Base-by-base conservation (phyloP, 2,329 filamentous ascomycete genomes). In the Leptoxyphium fumago region DNA sequence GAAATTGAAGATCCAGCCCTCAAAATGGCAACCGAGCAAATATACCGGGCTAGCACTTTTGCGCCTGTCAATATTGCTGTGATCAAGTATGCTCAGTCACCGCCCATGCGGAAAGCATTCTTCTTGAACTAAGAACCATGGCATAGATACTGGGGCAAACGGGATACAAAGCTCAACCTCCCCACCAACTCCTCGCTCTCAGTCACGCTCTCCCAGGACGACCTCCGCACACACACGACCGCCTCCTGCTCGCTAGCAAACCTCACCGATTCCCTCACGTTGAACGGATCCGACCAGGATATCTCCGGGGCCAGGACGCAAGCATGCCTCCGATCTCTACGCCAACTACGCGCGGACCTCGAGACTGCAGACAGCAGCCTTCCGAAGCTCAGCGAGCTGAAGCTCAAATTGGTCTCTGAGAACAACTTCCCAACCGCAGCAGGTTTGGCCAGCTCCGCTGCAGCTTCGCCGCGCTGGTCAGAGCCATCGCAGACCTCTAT, bases 371-470 rank as follows among this genome's bases (percentile, higher is more conserved):
- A 94, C 61, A 55, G 78, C 0, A 78, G 77, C 17, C 74, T 94
- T n/a, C 86, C 89, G 38, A 85, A 84, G 64, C 78, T 98, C 45
- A 84, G 86, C 10, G 61, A 72, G 42, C 72, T 83, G 57, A 78
- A 84, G 29, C 77, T 98, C 48, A 83, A 81, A 55, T 81, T 98
- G 52, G 87, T 95, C 45, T 91, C 84, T 45, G 84, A 91, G 70
- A 98, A 98, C 75, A 98, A 98, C 74, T 98, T 98, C 74, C 91
- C 91, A 50, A 98, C 91, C 2, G 91, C 91, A 21, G 91, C 91
- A 4, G 91, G 91, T 6, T 78, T 98, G 26, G 76, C 76, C 36
- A 73, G 70, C 52, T 72, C 70, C 17, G 77, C 76, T n/a, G 76
- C 77, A 77, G 77, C 18, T 78, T 80, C 53, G 77, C 77, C 30